Evolutionary conservation across 129 eudicot species (phyloP), one percentile per base, ranked within the genome.

Genomic region (Lactuca sativa): DNA sequence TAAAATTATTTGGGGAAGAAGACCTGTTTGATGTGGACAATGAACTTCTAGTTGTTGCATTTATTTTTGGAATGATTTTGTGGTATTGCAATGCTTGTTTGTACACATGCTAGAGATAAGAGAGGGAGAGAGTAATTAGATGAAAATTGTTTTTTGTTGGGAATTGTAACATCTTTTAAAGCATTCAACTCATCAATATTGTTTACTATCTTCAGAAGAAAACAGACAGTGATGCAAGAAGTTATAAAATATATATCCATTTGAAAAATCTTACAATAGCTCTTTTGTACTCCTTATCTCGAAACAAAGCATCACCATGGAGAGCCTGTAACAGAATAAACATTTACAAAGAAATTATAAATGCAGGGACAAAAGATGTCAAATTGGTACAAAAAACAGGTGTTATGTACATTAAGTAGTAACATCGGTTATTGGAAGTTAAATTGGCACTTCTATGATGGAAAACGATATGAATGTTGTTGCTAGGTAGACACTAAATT

Each of bases 31-130:
- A 57, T 79, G 88, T 65, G 10, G 96, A 79, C 62, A 88, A 72
- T 36, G 98, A 84, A 65, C 88, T 86, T 80, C 98, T 85, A 36
- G 70, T 69, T 41, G 88, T 40, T 38, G 89, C 57, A 75, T 49
- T 86, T 70, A 83, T 88, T 76, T 85, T 92, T 12, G 96, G 96
- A 66, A 77, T 56, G 52, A 81, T 73, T 80, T 87, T 89, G 81
- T 77, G 88, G 81, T 74, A 80, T 59, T 86, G 98, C 85, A 89
- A 82, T 56, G 96, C 88, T 86, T 92, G 96, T 84, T 92, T 92
- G 81, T 82, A 92, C 69, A 61, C 79, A 66, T 85, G 95, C 98
- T 92, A 48, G 62, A 67, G 74, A 56, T 32, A 41, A 32, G n/a
- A 32, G n/a, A 64, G 72, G 25, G 47, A 7, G 44, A 51, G 43